Percentiles rank a stretch among this genome's conserved stretches.
Evolutionary conservation across 2,329 filamentous ascomycete genomes (phyloP).

Genomic region (Aureobasidium namibiae): DNA sequence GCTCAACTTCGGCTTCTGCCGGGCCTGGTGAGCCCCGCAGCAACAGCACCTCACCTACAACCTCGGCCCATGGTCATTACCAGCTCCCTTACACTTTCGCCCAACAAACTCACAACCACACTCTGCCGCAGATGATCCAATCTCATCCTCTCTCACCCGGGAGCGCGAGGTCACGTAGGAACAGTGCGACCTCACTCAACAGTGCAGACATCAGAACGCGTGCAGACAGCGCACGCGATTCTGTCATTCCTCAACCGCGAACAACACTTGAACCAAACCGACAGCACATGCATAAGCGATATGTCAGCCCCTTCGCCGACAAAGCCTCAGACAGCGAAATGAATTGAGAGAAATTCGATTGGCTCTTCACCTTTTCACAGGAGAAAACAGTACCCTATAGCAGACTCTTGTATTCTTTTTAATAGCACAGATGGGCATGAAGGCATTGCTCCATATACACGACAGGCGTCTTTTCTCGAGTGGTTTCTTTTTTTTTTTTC

Average conservation of each 20-base stretch:
- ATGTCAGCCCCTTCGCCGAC: constrained; percentile 8
- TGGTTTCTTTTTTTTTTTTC: not conserved
- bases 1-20: not conserved
- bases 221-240: constrained; percentile 24
- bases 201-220: constrained; percentile 19
- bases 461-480: not conserved
- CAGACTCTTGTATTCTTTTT: not conserved
- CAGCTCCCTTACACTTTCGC: constrained; percentile 16
- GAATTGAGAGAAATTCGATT: not conserved
- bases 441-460: not conserved
- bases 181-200: constrained; percentile 18
- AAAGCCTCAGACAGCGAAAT: constrained; percentile 1
- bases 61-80: not conserved
- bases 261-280: constrained; percentile 6
- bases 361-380: not conserved
- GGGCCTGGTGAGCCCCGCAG: not conserved
- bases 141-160: constrained; percentile 18
- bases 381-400: constrained; percentile 5
- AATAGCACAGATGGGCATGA: not conserved
- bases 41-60: constrained; percentile 1
- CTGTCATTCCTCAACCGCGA: constrained; percentile 4
- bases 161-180: constrained; percentile 21
- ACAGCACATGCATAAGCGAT: constrained; percentile 4
- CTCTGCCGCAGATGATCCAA: constrained; percentile 23
- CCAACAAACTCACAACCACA: constrained; percentile 25